Base-by-base conservation (phyloP, 805 yeast genomes). In the Kuraishia ogatae region DNA sequence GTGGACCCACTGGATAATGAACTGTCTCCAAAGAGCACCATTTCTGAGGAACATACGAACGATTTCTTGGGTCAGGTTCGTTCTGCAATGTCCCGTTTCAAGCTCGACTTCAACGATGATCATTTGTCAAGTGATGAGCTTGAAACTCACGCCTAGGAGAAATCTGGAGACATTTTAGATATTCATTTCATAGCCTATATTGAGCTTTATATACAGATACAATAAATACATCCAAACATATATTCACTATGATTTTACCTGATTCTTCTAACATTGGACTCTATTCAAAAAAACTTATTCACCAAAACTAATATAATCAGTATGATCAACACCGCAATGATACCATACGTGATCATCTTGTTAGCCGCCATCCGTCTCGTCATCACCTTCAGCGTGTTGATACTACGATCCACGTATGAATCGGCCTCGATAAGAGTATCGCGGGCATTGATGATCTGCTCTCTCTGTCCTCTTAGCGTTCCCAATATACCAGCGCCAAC, bases 351-450 rank as follows among this genome's bases (percentile, higher is more conserved):
- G 59, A 93, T 87, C 61, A 92, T 77, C 69, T 90, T 87, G 70
- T 93, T 93, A 5, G 97, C 93, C 11, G 96, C 90, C 77, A 92
- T 78, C 63, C 98, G 76, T 70, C 98, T 80, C 24, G 96, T 87
- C 99, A 94, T 94, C 20, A 89, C 79, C 63, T 90, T 84, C 63
- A 94, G 75, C 0, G 98, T 94, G 56, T 87, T 81, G 55, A 94
- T 80, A 55, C 94, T 85, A 66, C 87, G 85, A 70, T 94, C 98
- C 54, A 94, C 97, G 64, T 92, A 90, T 0, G 87, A 83, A 66
- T 94, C 98, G 0, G 98, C 98, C 59, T 91, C 93, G 70, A 81
- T 80, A 53, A 94, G 74, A 0, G 96, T 89, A 62, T 87, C 88
- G 68, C 97, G 82, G 22, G 97, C 83, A 62, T 92, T 90, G 54